Percentiles rank a stretch among this genome's conserved stretches.
These are phyloP conservation scores for Paecilomyces sp. DNA, from an alignment of 2,329 filamentous ascomycete species.

Conservation along the genomic window DNA sequence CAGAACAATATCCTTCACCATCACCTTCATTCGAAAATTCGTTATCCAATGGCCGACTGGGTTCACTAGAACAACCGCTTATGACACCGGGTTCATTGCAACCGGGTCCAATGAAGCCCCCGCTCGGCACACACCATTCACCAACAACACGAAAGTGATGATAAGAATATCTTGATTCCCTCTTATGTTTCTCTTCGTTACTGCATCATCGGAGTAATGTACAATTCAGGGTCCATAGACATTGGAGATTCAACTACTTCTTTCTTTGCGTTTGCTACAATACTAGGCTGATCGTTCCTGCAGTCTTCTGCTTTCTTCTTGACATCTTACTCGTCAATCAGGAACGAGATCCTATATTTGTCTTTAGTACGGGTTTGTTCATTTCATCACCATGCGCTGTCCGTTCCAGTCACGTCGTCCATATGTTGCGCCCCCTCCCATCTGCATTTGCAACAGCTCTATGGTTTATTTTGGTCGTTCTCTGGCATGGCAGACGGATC, in stretches of 20 bases:
- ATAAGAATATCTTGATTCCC: neutral
- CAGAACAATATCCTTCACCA: neutral
- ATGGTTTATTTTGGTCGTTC: neutral
- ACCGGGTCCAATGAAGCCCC: neutral
- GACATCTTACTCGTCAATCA: neutral
- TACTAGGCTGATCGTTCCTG: neutral
- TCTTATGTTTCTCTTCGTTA: neutral
- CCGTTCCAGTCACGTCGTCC: neutral
- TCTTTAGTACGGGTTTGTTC: neutral
- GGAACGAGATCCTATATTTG: neutral
- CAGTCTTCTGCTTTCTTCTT: neutral
- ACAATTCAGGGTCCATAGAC: neutral
- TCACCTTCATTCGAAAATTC: neutral
- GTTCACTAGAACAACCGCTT: neutral
- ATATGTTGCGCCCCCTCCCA: neutral
- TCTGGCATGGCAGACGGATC: neutral
- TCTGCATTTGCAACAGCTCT: neutral
- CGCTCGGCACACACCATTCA: neutral
- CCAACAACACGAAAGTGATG: neutral
- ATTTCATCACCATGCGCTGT: neutral
- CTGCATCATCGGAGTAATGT: neutral
- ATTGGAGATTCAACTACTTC: neutral
- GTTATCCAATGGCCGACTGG: neutral
- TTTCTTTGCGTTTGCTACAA: neutral
- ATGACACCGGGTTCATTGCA: neutral